Base-by-base conservation (phyloP, 345 rosid species). In the rapeseed (Brassica napus) region DNA sequence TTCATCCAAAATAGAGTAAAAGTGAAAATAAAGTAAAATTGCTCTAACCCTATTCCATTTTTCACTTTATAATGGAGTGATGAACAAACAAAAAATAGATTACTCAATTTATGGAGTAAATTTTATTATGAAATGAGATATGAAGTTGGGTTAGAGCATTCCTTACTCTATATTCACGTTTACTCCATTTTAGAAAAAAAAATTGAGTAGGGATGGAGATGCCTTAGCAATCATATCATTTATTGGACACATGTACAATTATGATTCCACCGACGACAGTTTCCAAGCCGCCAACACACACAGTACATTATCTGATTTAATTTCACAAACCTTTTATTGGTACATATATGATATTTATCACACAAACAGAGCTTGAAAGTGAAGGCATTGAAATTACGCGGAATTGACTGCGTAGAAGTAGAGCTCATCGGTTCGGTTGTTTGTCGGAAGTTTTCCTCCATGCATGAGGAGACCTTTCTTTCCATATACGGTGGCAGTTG, bases 401-500 rank as follows among this genome's bases (percentile, higher is more conserved):
- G 28, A 57, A 10, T 59, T 59, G 31, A 59, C 63, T 59, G 63
- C 31, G 63, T 59, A 61, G 37, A 77, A 77, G 80, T 68, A 61
- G 63, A 77, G 14, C 37, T 69, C 63, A 59, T 69, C 64, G 23
- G 7, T n/a, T 8, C 80, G 63, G 0, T 14, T 9, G 3, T 77
- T 77, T 9, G 35, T 21, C 10, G 52, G 54, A 61, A 21, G 23
- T 31, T 77, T 77, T 11, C 75, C 80, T 0, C 80, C 80, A 61
- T 69, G 67, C 63, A 77, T 70, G 34, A 77, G 37, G 2, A 77
- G 63, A 8, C 80, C 75, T 58, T 61, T 47, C 68, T 34, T 68
- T 5, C 80, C 80, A 68, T 77, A 5, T 12, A 68, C 1, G 1
- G 26, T 61, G 1, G 62, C 75, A 47, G 1, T 3, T 1, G 75